Evolutionary conservation across 1,139 yeast species (phyloP).

Genomic region (Candida sp.): DNA sequence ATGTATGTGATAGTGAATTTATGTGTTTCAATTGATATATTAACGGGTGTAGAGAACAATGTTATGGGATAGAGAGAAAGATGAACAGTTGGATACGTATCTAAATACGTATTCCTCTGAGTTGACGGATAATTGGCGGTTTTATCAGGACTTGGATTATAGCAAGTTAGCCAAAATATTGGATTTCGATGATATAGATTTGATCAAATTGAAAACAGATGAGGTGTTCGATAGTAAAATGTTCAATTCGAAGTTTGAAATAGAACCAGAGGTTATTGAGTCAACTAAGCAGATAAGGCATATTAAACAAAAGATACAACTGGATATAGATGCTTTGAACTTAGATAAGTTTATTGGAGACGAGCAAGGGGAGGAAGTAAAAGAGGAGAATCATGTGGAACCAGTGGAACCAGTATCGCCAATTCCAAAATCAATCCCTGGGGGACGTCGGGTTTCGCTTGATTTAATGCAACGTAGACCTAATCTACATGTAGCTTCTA

Average conservation of each 20-base stretch:
- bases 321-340: not conserved
- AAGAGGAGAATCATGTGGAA: not conserved
- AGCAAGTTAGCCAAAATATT: constrained; percentile 9
- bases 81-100: constrained; percentile 14
- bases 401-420: not conserved
- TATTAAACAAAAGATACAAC: not conserved
- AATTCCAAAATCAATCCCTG: not conserved
- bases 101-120: constrained; percentile 9
- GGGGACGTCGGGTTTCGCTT: constrained; percentile 26
- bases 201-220: constrained; percentile 19
- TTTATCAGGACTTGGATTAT: constrained; percentile 19
- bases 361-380: no score
- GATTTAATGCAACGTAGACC: constrained; percentile 22
- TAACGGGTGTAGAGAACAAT: constrained; percentile 1
- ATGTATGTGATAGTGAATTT: no score
- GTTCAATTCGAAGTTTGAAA: not conserved
- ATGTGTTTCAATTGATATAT: not conserved
- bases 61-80: constrained; percentile 19
- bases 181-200: constrained; percentile 15
- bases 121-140: constrained; percentile 11
- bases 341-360: not conserved
- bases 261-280: not conserved
- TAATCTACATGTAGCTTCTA: constrained; percentile 15
- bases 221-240: constrained; percentile 9
- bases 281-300: not conserved